Conservation (phyloP, 2,329 filamentous ascomycete species). For the Fusarium sp. region DNA sequence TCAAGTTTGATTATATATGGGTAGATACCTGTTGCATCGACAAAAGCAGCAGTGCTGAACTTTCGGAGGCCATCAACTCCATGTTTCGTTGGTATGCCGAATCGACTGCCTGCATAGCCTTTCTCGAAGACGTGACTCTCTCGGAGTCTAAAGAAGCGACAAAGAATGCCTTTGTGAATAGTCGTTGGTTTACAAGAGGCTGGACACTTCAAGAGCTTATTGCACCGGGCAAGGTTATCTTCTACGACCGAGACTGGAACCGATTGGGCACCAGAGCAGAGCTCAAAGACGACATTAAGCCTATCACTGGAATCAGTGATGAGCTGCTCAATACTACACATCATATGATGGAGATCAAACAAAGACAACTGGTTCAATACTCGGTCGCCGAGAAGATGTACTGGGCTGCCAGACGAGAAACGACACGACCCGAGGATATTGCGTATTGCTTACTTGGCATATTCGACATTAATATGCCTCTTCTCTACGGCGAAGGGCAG, state of each 20-base stretch:
- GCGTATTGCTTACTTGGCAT: slow-evolving; percentile 53
- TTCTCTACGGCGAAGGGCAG: slow-evolving; percentile 52
- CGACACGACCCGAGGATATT: slow-evolving; percentile 50
- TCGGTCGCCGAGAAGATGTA: slow-evolving; percentile 50
- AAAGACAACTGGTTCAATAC: slow-evolving; percentile 19
- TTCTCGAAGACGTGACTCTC: slow-evolving; percentile 41
- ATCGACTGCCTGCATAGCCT: slow-evolving; percentile 47
- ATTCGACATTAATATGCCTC: slow-evolving; percentile 53
- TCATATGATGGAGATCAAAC: slow-evolving; percentile 22
- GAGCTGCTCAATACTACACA: slow-evolving; percentile 33
- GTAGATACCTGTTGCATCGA: slow-evolving; percentile 54
- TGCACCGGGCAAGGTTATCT: slow-evolving; percentile 45
- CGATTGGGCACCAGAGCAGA: slow-evolving; percentile 36
- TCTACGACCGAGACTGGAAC: slow-evolving; percentile 45
- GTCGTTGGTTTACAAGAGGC: slow-evolving; percentile 49
- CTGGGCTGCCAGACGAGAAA: slow-evolving; percentile 51
- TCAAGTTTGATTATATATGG: slow-evolving; percentile 48
- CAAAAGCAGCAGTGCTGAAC: slow-evolving; percentile 51
- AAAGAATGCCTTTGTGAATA: slow-evolving; percentile 10
- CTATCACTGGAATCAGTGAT: slow-evolving; percentile 38
- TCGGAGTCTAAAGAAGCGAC: slow-evolving; percentile 6
- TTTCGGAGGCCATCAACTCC: slow-evolving; percentile 52
- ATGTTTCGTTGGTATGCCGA: slow-evolving; percentile 53
- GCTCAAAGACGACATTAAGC: slow-evolving; percentile 36
- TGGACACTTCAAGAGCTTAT: slow-evolving; percentile 52